Conservation (phyloP, 1,284 basidiomycete genomes). For the Malassezia restricta region DNA sequence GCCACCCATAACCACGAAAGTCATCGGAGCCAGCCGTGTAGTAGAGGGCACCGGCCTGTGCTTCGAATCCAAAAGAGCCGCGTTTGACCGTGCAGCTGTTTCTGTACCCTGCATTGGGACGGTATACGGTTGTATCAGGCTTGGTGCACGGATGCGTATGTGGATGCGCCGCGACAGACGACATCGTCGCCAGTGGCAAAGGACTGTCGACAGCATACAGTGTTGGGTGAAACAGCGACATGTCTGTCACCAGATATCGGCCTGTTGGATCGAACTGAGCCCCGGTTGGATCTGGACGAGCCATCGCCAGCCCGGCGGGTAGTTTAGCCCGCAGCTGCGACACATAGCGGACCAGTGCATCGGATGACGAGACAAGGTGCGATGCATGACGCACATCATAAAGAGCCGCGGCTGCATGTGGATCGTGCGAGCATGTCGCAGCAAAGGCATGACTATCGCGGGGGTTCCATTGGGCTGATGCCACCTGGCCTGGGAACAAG, state of each 20-base stretch:
- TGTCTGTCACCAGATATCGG: slow-evolving; percentile 9
- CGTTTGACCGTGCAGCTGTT: slow-evolving; percentile 71
- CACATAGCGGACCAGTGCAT: slow-evolving; percentile 9
- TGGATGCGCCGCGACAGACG: slow-evolving; percentile 3
- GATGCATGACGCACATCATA: slow-evolving; percentile 10
- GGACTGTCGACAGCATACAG: slow-evolving; percentile 8
- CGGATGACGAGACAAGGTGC: neutral
- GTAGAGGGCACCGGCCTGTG: slow-evolving; percentile 51
- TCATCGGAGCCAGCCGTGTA: slow-evolving; percentile 66
- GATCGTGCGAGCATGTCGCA: slow-evolving; percentile 3
- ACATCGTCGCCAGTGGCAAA: slow-evolving; percentile 14
- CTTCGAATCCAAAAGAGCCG: slow-evolving; percentile 57
- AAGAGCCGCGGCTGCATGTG: slow-evolving; percentile 3
- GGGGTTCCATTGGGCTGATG: slow-evolving; percentile 15
- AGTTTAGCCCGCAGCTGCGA: slow-evolving; percentile 3
- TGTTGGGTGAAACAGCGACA: slow-evolving; percentile 12
- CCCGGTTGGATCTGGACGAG: slow-evolving; percentile 7
- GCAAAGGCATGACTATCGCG: slow-evolving; percentile 16
- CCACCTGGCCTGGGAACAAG: slow-evolving; percentile 9
- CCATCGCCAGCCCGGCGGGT: neutral
- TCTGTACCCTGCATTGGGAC: slow-evolving; percentile 50
- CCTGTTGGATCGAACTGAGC: slow-evolving; percentile 14
- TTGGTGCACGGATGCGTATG: neutral
- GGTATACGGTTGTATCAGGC: neutral
- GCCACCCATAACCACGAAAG: slow-evolving; percentile 68